phyloP scores from a whole-genome alignment of 2,329 filamentous ascomycete species.

The Xylariaceae sp. region DNA sequence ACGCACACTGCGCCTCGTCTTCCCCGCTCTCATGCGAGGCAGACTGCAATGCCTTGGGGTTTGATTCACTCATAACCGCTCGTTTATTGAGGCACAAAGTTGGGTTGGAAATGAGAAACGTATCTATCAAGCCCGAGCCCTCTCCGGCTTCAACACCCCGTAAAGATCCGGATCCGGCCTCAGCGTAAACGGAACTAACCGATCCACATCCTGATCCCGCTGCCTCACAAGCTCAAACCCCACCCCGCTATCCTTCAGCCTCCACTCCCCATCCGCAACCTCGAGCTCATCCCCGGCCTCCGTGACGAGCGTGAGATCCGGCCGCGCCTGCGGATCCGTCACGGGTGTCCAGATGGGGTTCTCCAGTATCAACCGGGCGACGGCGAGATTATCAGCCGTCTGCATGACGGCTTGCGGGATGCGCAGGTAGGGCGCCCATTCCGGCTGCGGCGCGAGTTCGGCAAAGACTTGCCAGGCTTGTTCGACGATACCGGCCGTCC shows the following conservation, averaged over 20 bases:
- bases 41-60: too few species aligned
- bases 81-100: too few species aligned
- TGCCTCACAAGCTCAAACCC: neutral
- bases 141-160: too few species aligned
- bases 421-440: conserved; percentile 39
- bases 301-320: conserved; percentile 20
- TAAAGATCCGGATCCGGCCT: neutral
- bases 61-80: too few species aligned
- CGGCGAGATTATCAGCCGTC: conserved; percentile 31
- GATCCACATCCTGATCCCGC: neutral
- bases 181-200: neutral
- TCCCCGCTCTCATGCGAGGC: too few species aligned
- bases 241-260: conserved; percentile 10
- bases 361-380: conserved; percentile 41
- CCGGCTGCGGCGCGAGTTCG: neutral
- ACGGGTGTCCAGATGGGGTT: conserved; percentile 40
- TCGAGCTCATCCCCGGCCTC: conserved; percentile 21
- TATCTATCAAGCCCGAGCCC: too few species aligned
- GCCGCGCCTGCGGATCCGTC: conserved; percentile 24
- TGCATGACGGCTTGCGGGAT: conserved; percentile 38
- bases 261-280: conserved; percentile 20
- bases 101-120: too few species aligned
- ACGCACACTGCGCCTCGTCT: too few species aligned
- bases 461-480: conserved; percentile 41
- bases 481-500: conserved; percentile 43